Conservation (phyloP, 768 basidiomycete genomes). For the Leucocoprinus birnbaumii region DNA sequence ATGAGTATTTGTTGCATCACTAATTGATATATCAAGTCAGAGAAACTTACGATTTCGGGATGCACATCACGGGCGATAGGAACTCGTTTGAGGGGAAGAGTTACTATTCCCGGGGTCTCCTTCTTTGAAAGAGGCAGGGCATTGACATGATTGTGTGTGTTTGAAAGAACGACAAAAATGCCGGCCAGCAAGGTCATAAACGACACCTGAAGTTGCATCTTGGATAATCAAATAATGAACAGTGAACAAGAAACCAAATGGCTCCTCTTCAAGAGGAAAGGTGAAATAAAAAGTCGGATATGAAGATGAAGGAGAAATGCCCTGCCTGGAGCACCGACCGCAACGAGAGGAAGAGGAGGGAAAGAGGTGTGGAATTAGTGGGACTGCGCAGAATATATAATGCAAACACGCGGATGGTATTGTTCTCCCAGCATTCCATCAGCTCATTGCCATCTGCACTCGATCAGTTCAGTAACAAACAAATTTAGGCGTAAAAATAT, state of each 20-base stretch:
- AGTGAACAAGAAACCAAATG: background rate
- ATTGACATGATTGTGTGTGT: conserved; percentile 26
- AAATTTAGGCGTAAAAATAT: conserved; percentile 8
- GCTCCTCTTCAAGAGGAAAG: conserved; percentile 18
- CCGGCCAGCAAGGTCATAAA: conserved; percentile 52
- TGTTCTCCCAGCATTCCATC: background rate
- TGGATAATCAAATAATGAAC: background rate
- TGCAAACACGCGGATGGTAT: background rate
- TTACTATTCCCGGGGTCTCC: conserved; percentile 29
- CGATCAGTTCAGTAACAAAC: conserved; percentile 5
- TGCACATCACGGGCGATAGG: conserved; percentile 22
- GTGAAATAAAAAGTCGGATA: conserved; percentile 18
- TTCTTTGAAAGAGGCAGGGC: conserved; percentile 38
- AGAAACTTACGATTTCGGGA: conserved; percentile 33
- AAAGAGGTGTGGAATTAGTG: conserved; percentile 4
- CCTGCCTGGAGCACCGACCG: conserved; percentile 24
- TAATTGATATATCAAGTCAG: background rate
- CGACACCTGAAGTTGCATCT: conserved; percentile 54
- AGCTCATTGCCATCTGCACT: background rate
- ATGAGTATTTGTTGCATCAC: background rate
- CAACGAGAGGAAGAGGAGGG: conserved; percentile 10
- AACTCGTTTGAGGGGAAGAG: conserved; percentile 41
- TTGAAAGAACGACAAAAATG: conserved; percentile 41
- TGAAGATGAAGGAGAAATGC: conserved; percentile 13
- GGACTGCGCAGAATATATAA: background rate